phyloP scores from a whole-genome alignment of 2,329 filamentous ascomycete genomes.

The Cercospora sp. region DNA sequence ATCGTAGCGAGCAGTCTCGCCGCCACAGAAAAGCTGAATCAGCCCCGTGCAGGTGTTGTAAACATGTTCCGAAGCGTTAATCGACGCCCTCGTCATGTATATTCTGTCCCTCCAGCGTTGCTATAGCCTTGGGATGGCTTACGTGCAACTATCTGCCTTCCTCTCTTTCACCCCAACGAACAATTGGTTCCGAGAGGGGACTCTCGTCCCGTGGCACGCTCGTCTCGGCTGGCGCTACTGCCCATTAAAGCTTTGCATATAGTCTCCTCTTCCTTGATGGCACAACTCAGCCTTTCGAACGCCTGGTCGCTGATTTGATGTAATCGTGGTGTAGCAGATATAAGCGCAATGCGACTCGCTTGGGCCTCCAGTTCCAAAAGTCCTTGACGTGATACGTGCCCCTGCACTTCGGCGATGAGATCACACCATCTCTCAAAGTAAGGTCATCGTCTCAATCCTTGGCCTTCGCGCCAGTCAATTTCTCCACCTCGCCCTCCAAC shows the following conservation, averaged over 20 bases:
- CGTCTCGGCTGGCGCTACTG: neutral
- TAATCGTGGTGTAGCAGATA: neutral
- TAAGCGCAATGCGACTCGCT: neutral
- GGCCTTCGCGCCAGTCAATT: slow-evolving; percentile 23
- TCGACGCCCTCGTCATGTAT: neutral
- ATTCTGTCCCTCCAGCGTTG: too few relatives aligned
- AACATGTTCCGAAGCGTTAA: neutral
- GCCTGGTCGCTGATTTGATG: neutral
- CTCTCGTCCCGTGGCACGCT: too few relatives aligned
- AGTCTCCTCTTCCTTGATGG: neutral
- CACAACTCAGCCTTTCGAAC: neutral
- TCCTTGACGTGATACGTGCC: neutral
- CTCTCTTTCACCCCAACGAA: neutral
- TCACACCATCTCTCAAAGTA: too few relatives aligned
- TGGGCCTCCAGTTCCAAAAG: neutral
- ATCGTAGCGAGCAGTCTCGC: too few relatives aligned
- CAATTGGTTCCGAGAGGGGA: neutral
- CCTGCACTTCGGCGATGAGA: too few relatives aligned
- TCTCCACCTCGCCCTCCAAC: slow-evolving; percentile 30
- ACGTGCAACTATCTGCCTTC: neutral
- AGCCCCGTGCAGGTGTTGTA: neutral
- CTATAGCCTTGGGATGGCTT: too few relatives aligned
- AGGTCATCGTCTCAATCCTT: neutral
- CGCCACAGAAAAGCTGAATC: neutral
- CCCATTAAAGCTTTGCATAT: neutral